Evolutionary conservation across 2,329 filamentous ascomycete species (phyloP).

Genomic region (Xylariales sp.): DNA sequence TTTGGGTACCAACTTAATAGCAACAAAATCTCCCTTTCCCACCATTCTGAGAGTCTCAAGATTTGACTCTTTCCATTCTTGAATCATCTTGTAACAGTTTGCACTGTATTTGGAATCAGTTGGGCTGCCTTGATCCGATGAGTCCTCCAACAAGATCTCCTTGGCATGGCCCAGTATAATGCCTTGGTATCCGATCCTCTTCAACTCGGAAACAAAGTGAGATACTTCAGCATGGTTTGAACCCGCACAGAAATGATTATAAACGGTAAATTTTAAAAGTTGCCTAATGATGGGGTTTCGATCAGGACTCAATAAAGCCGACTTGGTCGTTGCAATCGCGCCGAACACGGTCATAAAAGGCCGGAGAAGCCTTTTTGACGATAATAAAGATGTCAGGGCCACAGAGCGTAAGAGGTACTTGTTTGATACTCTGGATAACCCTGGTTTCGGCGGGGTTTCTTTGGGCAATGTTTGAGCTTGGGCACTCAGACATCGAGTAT

Average conservation of each 20-base stretch:
- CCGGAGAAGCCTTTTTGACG: too few species aligned
- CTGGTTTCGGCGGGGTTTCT: too few species aligned
- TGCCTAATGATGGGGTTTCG: not conserved
- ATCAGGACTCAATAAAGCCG: not conserved
- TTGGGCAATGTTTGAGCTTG: too few species aligned
- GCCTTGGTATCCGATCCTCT: not conserved
- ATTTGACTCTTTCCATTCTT: not conserved
- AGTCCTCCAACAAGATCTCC: not conserved
- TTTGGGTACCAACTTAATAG: not conserved
- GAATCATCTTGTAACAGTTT: not conserved
- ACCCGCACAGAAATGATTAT: not conserved
- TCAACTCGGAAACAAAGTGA: not conserved
- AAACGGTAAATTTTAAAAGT: not conserved
- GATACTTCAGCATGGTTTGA: not conserved
- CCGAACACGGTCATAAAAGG: too few species aligned
- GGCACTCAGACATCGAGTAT: too few species aligned
- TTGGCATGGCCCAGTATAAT: not conserved
- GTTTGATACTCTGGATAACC: too few species aligned
- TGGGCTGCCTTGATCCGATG: not conserved
- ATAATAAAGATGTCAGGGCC: too few species aligned
- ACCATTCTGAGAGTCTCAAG: not conserved
- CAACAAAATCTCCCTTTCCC: not conserved
- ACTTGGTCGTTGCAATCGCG: not conserved
- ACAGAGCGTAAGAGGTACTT: too few species aligned
- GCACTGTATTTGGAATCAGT: not conserved